A percentile compares a stretch with the other conserved stretches of the same genome.
These are phyloP conservation scores for Candida ipomoeae DNA, from an alignment of 805 yeast species.

Conservation along the genomic window DNA sequence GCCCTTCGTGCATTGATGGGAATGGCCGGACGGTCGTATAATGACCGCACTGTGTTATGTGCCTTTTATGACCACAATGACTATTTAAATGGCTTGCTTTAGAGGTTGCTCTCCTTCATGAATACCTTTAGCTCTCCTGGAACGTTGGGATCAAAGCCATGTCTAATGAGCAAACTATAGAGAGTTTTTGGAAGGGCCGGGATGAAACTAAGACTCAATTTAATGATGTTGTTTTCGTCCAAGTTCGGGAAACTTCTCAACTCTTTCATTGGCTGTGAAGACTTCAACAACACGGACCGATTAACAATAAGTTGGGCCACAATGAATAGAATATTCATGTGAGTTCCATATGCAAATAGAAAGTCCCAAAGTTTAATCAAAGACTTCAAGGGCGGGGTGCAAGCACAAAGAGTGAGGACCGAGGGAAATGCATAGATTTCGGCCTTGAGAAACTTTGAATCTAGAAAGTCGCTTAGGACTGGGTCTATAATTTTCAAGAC, in stretches of 20 bases:
- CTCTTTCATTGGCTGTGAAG: slow-evolving; percentile 68
- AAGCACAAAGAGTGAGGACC: slow-evolving; percentile 78
- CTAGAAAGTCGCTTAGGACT: slow-evolving; percentile 54
- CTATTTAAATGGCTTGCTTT: slow-evolving; percentile 41
- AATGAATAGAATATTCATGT: slow-evolving; percentile 77
- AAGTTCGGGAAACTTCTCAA: slow-evolving; percentile 69
- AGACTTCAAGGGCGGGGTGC: slow-evolving; percentile 79
- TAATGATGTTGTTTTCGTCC: slow-evolving; percentile 69
- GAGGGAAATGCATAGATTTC: slow-evolving; percentile 85
- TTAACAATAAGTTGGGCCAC: slow-evolving; percentile 77
- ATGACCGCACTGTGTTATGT: slow-evolving; percentile 65
- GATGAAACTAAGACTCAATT: slow-evolving; percentile 73
- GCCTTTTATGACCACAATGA: slow-evolving; percentile 59
- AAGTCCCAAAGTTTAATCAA: slow-evolving; percentile 85
- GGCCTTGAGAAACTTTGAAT: slow-evolving; percentile 67
- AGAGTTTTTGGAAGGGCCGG: slow-evolving; percentile 66
- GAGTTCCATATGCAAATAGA: slow-evolving; percentile 85
- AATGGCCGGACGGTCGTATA: slow-evolving; percentile 62
- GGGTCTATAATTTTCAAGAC: slow-evolving; percentile 72
- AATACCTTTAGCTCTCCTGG: slow-evolving; percentile 29
- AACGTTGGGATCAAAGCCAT: slow-evolving; percentile 51
- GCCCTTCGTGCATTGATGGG: slow-evolving; percentile 56
- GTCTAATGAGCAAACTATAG: slow-evolving; percentile 60
- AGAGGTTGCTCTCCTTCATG: slow-evolving; percentile 9
- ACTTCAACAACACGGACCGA: slow-evolving; percentile 55